Conservation (phyloP, 1,284 basidiomycete species). For the Naganishia sp. region DNA sequence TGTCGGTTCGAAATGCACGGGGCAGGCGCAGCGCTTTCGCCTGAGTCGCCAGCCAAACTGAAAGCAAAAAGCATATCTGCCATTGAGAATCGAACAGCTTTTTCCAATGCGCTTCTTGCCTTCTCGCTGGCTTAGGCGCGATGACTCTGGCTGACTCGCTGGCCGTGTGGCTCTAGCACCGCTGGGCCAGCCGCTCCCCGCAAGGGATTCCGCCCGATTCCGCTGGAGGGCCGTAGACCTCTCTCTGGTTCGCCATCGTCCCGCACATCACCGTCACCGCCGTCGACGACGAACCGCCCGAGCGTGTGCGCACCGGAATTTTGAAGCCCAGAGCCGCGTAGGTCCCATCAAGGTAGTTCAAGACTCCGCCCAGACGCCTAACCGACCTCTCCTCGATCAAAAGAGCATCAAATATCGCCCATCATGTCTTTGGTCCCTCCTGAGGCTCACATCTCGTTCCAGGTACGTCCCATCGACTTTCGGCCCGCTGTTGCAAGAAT, state of each 20-base stretch:
- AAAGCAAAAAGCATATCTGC: neutral
- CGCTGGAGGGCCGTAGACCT: neutral
- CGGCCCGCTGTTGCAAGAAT: neutral
- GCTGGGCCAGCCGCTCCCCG: too few species aligned
- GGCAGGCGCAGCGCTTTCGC: neutral
- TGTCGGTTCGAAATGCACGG: neutral
- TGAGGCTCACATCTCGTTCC: conserved; percentile 89
- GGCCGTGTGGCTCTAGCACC: neutral
- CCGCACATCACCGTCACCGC: conserved; percentile 4
- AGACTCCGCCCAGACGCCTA: conserved; percentile 10
- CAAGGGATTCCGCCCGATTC: neutral
- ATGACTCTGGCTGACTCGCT: neutral
- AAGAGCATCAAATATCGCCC: conserved; percentile 33
- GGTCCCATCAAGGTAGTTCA: conserved; percentile 21
- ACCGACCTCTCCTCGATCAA: conserved; percentile 25
- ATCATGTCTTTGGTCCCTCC: conserved; percentile 90
- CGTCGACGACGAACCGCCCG: conserved; percentile 13
- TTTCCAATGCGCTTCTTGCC: neutral
- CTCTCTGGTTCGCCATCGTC: neutral
- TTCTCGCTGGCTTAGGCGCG: neutral
- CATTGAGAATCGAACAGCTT: neutral
- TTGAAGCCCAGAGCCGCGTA: conserved; percentile 25
- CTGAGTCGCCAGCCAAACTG: neutral
- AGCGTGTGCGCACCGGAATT: neutral
- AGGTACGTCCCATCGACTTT: conserved; percentile 59